Evolutionary conservation across 306 rosid genomes (phyloP).

Genomic region (Fragaria ananassa): DNA sequence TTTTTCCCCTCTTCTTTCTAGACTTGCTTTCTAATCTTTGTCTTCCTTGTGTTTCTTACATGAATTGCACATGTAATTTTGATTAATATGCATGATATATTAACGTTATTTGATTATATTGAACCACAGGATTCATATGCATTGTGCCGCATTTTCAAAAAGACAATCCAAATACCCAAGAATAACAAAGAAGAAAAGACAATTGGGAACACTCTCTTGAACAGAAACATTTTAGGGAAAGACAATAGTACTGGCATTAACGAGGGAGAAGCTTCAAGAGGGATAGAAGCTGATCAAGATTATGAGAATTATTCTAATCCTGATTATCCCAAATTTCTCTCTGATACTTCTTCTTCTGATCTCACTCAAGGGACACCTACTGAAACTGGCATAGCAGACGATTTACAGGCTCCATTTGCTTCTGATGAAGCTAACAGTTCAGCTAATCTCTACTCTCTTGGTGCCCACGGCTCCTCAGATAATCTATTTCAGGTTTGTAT

Average conservation of each 20-base stretch:
- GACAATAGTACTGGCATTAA: conserved; percentile 41
- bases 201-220: conserved; percentile 19
- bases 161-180: conserved; percentile 52
- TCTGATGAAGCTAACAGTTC: conserved; percentile 88
- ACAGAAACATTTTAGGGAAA: conserved; percentile 34
- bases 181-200: conserved; percentile 39
- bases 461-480: conserved; percentile 44
- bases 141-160: conserved; percentile 85
- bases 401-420: conserved; percentile 60
- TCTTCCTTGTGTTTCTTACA: conserved; percentile 5
- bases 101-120: neutral
- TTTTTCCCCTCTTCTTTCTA: conserved; percentile 8
- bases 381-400: conserved; percentile 55
- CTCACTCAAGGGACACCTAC: conserved; percentile 85
- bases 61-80: neutral
- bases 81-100: neutral
- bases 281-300: conserved; percentile 33
- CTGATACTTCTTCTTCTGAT: conserved; percentile 88
- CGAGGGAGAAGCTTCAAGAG: conserved; percentile 36
- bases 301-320: conserved; percentile 40
- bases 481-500: conserved; percentile 60
- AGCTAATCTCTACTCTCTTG: conserved; percentile 45
- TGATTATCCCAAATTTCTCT: conserved; percentile 40
- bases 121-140: conserved; percentile 78
- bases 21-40: neutral